phyloP scores from a whole-genome alignment of 2,329 filamentous ascomycete species.

The Daldinia eschscholtzii region DNA sequence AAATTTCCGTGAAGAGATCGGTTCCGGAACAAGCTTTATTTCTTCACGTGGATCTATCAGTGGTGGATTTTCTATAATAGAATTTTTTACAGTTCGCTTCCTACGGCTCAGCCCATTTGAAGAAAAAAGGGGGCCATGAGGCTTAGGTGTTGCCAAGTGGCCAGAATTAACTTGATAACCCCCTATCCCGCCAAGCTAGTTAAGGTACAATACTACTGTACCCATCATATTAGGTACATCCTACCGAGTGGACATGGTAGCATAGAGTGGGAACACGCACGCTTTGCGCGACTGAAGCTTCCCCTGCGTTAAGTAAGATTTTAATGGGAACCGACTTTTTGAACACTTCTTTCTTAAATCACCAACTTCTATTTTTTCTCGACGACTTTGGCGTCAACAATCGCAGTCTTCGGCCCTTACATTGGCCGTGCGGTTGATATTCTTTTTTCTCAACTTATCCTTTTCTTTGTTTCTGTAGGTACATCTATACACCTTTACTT shows the following conservation, averaged over 20 bases:
- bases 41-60: background rate
- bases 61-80: background rate
- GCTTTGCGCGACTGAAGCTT: conserved; percentile 37
- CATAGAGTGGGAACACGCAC: conserved; percentile 35
- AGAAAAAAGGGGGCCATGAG: conserved; percentile 27
- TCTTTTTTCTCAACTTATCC: conserved; percentile 24
- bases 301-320: conserved; percentile 42
- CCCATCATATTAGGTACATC: background rate
- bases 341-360: conserved; percentile 25
- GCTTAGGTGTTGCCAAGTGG: conserved; percentile 44
- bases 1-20: conserved; percentile 18
- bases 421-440: conserved; percentile 42
- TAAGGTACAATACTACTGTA: conserved; percentile 15
- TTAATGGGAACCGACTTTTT: conserved; percentile 33
- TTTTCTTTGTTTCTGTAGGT: conserved; percentile 46
- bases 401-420: conserved; percentile 26
- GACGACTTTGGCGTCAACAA: conserved; percentile 35
- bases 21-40: conserved; percentile 20
- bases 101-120: background rate
- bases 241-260: conserved; percentile 14
- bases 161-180: conserved; percentile 42
- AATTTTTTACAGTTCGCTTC: no score
- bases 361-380: conserved; percentile 25
- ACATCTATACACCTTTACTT: conserved; percentile 1
- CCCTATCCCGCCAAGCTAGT: conserved; percentile 12